phyloP scores from a whole-genome alignment of 2,329 filamentous ascomycete genomes.

The Penicillium thymicola region DNA sequence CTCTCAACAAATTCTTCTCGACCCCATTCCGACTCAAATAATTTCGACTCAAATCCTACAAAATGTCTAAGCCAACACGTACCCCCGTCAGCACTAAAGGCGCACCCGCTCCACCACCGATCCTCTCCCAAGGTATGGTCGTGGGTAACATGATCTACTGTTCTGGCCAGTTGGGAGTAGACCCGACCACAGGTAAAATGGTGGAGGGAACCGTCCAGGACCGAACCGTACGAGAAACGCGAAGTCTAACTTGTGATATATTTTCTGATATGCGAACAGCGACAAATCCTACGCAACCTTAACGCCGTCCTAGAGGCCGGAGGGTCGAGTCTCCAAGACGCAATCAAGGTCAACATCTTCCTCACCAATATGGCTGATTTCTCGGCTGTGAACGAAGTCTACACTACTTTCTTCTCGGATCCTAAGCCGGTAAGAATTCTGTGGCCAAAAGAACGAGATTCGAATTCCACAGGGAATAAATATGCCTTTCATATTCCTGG shows the following conservation, averaged over 20 bases:
- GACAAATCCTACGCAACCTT: slow-evolving; percentile 54
- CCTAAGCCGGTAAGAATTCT: slow-evolving; percentile 24
- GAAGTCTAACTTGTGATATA: neutral
- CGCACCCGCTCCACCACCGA: slow-evolving; percentile 50
- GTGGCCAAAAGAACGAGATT: neutral
- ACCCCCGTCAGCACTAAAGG: slow-evolving; percentile 40
- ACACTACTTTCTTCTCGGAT: slow-evolving; percentile 39
- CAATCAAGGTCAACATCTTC: slow-evolving; percentile 65
- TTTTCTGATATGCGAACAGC: slow-evolving; percentile 27
- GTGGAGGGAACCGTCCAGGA: slow-evolving; percentile 56
- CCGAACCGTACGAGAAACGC: slow-evolving; percentile 43
- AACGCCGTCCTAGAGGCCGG: slow-evolving; percentile 58
- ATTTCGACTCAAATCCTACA: neutral
- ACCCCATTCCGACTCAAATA: neutral
- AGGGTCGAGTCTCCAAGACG: slow-evolving; percentile 56
- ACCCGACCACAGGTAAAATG: slow-evolving; percentile 51
- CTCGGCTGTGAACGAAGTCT: slow-evolving; percentile 75
- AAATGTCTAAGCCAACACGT: slow-evolving; percentile 14
- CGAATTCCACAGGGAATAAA: neutral
- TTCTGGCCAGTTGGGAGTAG: slow-evolving; percentile 59
- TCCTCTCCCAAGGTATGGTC: slow-evolving; percentile 56
- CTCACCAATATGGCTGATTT: slow-evolving; percentile 64
- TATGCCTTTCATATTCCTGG: neutral
- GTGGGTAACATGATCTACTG: slow-evolving; percentile 65
- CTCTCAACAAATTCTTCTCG: neutral